Evolutionary conservation across 495 filamentous ascomycete genomes (phyloP).

Genomic region (Pseudomonodictys pantanalensis): DNA sequence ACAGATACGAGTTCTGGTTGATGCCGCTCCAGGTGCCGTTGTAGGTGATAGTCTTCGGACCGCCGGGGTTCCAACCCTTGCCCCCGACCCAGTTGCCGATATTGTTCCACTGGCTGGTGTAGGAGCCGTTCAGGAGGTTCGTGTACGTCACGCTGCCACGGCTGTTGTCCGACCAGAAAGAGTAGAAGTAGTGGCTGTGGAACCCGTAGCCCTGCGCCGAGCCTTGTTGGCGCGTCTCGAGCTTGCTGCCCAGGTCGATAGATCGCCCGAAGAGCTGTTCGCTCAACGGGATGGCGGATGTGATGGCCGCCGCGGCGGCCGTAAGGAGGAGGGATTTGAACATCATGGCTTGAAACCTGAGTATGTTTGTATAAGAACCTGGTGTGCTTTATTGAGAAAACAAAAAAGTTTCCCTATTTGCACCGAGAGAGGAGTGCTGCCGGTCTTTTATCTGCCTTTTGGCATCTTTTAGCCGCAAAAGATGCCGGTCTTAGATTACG

Average conservation of each 20-base stretch:
- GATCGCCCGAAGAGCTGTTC: conserved; percentile 26
- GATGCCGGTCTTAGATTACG: conserved; percentile 20
- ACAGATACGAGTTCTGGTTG: conserved; percentile 52
- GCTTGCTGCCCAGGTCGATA: conserved; percentile 21
- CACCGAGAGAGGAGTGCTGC: conserved; percentile 14
- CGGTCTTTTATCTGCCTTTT: conserved; percentile 23
- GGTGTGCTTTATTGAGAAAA: conserved; percentile 23
- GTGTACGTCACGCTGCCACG: conserved; percentile 29
- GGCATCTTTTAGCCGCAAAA: conserved; percentile 20
- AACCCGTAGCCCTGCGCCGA: conserved; percentile 24
- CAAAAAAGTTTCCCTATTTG: conserved; percentile 13
- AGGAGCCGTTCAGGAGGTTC: conserved; percentile 30
- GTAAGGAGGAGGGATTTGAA: conserved; percentile 24
- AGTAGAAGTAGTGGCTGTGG: conserved; percentile 36
- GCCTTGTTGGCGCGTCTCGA: conserved; percentile 22
- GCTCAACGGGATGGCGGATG: conserved; percentile 24
- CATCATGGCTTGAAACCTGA: conserved; percentile 25
- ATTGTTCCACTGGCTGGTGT: conserved; percentile 32
- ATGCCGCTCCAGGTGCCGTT: conserved; percentile 49
- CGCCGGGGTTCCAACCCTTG: conserved; percentile 38
- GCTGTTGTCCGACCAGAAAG: conserved; percentile 36
- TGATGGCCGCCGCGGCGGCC: conserved; percentile 24
- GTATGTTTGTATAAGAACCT: conserved; percentile 22
- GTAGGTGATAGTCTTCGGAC: conserved; percentile 41
- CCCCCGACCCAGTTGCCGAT: conserved; percentile 36